Conservation (phyloP, 371 early-diverging fungal species). For the Smittium culicis region DNA sequence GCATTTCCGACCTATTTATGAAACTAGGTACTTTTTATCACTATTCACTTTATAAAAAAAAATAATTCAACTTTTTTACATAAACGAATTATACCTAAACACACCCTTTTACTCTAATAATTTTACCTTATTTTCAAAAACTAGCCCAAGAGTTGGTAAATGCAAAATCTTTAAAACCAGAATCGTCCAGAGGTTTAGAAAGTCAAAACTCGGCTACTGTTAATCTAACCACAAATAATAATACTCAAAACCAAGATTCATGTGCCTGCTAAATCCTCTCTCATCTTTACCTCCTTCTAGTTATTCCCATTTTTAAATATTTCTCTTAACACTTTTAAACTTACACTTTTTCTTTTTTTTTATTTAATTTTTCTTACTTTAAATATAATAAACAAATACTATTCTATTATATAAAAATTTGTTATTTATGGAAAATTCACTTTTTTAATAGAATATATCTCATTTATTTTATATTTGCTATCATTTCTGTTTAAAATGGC, state of each 20-base stretch:
- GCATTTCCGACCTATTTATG: slow-evolving; percentile 73
- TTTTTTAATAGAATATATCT: no score
- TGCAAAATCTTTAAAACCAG: neutral
- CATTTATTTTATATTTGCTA: no score
- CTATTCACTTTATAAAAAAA: no score
- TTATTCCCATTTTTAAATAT: neutral
- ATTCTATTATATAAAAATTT: no score
- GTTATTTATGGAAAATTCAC: no score
- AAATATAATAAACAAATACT: neutral
- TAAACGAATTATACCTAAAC: neutral
- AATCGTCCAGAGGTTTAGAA: no score
- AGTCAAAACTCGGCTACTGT: neutral
- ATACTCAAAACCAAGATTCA: neutral
- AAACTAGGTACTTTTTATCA: slow-evolving; percentile 56
- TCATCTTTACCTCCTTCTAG: neutral
- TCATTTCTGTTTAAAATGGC: neutral
- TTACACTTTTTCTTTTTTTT: neutral
- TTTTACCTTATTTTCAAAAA: neutral
- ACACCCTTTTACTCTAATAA: neutral
- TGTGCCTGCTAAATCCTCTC: neutral
- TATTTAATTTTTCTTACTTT: neutral
- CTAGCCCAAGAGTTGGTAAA: slow-evolving; percentile 1
- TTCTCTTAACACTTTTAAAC: neutral
- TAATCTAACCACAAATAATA: neutral
- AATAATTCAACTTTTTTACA: no score